Base-by-base conservation (phyloP, 116 monocot genomes). In the Trichopus zeylanicus region DNA sequence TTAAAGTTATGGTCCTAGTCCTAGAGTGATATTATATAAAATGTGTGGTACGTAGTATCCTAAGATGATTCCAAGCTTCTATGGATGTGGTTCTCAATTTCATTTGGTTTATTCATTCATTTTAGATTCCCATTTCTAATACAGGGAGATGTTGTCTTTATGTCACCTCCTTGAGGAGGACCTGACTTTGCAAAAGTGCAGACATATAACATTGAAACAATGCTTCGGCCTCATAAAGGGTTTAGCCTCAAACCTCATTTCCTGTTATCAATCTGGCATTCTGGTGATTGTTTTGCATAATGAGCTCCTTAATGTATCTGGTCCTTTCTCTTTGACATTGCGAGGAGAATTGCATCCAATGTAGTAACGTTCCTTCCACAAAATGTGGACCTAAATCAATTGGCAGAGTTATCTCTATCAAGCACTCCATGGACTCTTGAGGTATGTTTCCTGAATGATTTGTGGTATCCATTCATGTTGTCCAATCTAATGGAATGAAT, bases 131-230 rank as follows among this genome's bases (percentile, higher is more conserved):
- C 10, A 28, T 9, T 42, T 31, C 38, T 27, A 10, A 26, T 76
- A 32, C 51, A 91, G 98, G 91, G 79, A 55, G 82, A 82, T 57
- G 69, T 73, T 67, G 67, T 75, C 51, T 98, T 91, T 61, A 29
- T 98, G 71, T 91, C 98, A 47, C 98, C 98, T 65, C 98, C 98
- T 48, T 98, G 98, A 91, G 98, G 98, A 26, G 98, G 98, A 52
- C 98, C 98, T 47, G 83, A 83, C 48, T 98, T 91, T 82, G 53
- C 37, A 9, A 98, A 80, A 80, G 75, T 71, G 33, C 59, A 73
- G 61, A 61, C 63, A 23, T 97, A 85, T 67, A 71, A 98, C 65
- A 71, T 91, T 30, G 62, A 48, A 34, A 75, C 78, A 56, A 93
- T 93, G 88, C 91, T 98, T 35, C 76, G 67, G 61, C 91, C 91